Conservation (phyloP, 73 alveolate genomes). For the Strombidium stylifer region DNA sequence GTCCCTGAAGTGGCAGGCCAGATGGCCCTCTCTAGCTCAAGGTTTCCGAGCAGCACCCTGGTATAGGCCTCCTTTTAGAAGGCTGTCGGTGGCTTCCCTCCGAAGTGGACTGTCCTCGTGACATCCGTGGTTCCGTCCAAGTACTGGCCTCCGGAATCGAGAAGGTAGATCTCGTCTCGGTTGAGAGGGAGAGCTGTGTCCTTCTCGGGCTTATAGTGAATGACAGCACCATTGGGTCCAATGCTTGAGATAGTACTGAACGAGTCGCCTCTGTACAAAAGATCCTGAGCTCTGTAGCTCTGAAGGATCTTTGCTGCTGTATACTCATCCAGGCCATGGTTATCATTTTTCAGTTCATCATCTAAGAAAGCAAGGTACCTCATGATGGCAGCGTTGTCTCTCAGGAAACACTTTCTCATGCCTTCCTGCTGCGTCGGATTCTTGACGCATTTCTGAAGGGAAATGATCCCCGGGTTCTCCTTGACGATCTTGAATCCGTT, state of each 20-base stretch:
- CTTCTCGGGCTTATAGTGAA: constrained; percentile 94
- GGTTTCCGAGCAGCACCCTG: constrained; percentile 91
- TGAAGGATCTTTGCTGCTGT: constrained; percentile 56
- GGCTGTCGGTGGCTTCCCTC: constrained; percentile 69
- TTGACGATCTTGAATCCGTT: neutral
- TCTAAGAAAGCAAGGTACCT: constrained; percentile 93
- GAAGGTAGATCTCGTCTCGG: constrained; percentile 72
- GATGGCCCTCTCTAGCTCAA: constrained; percentile 84
- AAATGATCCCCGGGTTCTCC: constrained; percentile 43
- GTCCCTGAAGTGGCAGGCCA: constrained; percentile 65
- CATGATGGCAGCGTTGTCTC: constrained; percentile 91
- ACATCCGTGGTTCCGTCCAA: constrained; percentile 99
- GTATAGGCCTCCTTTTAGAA: constrained; percentile 88
- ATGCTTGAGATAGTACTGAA: constrained; percentile 93
- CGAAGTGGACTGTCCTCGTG: constrained; percentile 97
- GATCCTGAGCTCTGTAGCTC: constrained; percentile 70
- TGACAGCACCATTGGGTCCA: constrained; percentile 98
- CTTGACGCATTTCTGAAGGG: constrained; percentile 77
- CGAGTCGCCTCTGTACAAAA: constrained; percentile 85
- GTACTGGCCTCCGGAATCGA: constrained; percentile 99
- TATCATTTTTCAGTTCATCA: constrained; percentile 52
- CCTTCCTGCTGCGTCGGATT: constrained; percentile 88
- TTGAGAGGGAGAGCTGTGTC: constrained; percentile 58
- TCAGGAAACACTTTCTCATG: constrained; percentile 75
- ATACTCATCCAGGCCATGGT: constrained; percentile 64